These are phyloP conservation scores for Eleusine coracana DNA, from an alignment of 176 grass and related monocot genomes.

Conservation along the genomic window DNA sequence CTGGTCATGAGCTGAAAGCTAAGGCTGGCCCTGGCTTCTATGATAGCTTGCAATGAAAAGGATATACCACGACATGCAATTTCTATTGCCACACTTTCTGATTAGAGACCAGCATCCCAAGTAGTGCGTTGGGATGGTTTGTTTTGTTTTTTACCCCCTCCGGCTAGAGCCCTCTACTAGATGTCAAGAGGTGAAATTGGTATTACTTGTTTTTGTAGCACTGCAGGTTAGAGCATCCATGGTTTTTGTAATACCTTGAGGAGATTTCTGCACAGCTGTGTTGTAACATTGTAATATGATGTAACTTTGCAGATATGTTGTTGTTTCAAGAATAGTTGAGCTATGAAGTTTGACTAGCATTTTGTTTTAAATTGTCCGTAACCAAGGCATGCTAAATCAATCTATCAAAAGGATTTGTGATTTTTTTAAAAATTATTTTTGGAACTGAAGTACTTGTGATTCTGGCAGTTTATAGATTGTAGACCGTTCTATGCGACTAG, in stretches of 20 bases:
- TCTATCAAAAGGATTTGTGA: no score
- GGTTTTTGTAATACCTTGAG: constrained; percentile 25
- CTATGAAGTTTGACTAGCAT: background rate
- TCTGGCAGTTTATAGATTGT: background rate
- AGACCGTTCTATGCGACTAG: no score
- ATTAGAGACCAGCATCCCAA: background rate
- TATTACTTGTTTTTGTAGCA: constrained; percentile 32
- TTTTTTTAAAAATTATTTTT: no score
- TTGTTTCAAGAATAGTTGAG: constrained; percentile 26
- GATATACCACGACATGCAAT: background rate
- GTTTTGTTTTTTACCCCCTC: constrained; percentile 10
- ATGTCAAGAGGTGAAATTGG: constrained; percentile 34
- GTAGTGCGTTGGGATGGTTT: constrained; percentile 24
- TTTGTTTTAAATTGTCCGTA: background rate
- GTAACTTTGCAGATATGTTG: constrained; percentile 37
- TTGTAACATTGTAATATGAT: constrained; percentile 44
- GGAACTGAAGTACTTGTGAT: background rate
- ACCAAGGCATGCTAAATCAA: background rate
- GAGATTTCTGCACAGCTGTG: constrained; percentile 7
- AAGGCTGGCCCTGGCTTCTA: constrained; percentile 86
- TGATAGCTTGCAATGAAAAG: constrained; percentile 59
- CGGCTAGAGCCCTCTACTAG: constrained; percentile 36
- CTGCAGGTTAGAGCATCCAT: constrained; percentile 34
- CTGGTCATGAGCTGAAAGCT: constrained; percentile 80
- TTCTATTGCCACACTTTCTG: constrained; percentile 1